These are phyloP conservation scores for Albugo laibachii DNA, from an alignment of 352 stramenopile genomes.

Conservation along the genomic window DNA sequence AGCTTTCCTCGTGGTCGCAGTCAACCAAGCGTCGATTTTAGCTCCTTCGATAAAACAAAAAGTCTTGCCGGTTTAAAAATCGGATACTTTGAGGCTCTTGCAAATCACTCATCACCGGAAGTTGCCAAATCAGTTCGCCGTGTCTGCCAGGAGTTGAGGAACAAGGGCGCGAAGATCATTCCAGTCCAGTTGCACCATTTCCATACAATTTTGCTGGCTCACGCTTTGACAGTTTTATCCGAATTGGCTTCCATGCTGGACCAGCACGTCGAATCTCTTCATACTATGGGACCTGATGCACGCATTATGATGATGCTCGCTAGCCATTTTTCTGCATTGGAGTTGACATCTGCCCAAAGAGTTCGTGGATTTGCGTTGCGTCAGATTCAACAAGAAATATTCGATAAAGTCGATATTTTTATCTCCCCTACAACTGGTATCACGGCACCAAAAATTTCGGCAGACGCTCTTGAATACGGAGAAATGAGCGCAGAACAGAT, in stretches of 20 bases:
- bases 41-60: constrained; percentile 32
- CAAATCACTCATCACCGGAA: constrained; percentile 45
- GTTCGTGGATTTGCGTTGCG: constrained; percentile 64
- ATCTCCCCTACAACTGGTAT: constrained; percentile 67
- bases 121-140: constrained; percentile 23
- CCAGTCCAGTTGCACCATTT: constrained; percentile 61
- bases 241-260: constrained; percentile 63
- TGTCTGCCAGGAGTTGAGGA: constrained; percentile 26
- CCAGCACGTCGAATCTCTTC: constrained; percentile 33
- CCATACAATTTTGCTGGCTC: constrained; percentile 50
- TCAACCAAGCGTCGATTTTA: constrained; percentile 25
- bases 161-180: constrained; percentile 44
- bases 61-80: constrained; percentile 46
- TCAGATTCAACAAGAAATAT: constrained; percentile 47
- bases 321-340: constrained; percentile 35
- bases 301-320: constrained; percentile 53
- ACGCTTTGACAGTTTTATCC: constrained; percentile 61
- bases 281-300: constrained; percentile 43
- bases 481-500: constrained; percentile 9
- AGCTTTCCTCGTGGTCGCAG: constrained; percentile 19
- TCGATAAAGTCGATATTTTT: constrained; percentile 78
- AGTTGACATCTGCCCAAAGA: constrained; percentile 73
- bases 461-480: constrained; percentile 33
- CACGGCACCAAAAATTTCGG: constrained; percentile 47
- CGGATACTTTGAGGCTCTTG: constrained; percentile 56